phyloP scores from a whole-genome alignment of 805 yeast species.

The Grigorovia humatica region DNA sequence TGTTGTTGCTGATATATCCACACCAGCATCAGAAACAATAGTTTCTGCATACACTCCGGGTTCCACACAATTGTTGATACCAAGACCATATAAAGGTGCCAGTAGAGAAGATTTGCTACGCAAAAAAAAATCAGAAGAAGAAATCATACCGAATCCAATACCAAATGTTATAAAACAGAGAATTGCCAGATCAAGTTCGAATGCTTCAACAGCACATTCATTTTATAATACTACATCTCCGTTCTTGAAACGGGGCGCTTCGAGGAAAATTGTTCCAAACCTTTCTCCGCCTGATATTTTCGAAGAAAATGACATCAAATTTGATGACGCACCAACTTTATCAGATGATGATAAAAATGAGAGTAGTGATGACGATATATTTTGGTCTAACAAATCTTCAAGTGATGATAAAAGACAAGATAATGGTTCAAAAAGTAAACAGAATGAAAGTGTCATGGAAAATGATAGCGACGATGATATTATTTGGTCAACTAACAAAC shows the following conservation, averaged over 20 bases:
- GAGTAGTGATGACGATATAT: slow-evolving; percentile 21
- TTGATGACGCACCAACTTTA: slow-evolving; percentile 60
- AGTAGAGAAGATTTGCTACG: slow-evolving; percentile 5
- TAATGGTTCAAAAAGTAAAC: slow-evolving; percentile 3
- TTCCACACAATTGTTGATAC: slow-evolving; percentile 33
- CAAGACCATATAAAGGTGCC: slow-evolving; percentile 34
- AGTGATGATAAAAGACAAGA: background rate
- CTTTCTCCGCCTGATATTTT: slow-evolving; percentile 42
- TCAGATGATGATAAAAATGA: slow-evolving; percentile 34
- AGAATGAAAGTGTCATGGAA: background rate
- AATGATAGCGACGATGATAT: background rate
- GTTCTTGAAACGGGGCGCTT: slow-evolving; percentile 20
- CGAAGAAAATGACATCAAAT: slow-evolving; percentile 60
- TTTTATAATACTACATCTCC: slow-evolving; percentile 19
- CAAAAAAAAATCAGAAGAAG: slow-evolving; percentile 8
- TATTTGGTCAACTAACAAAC: background rate
- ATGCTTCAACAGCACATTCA: slow-evolving; percentile 7
- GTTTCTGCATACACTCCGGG: slow-evolving; percentile 35
- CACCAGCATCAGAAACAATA: slow-evolving; percentile 10
- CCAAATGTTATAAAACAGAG: slow-evolving; percentile 10
- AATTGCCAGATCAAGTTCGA: slow-evolving; percentile 15
- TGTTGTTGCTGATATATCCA: background rate
- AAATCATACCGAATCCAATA: slow-evolving; percentile 6
- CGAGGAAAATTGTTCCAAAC: slow-evolving; percentile 28
- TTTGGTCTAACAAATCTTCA: slow-evolving; percentile 13